Evolutionary conservation across 1,284 basidiomycete genomes (phyloP).

Genomic region (Apiotrichum mycotoxinovorans): DNA sequence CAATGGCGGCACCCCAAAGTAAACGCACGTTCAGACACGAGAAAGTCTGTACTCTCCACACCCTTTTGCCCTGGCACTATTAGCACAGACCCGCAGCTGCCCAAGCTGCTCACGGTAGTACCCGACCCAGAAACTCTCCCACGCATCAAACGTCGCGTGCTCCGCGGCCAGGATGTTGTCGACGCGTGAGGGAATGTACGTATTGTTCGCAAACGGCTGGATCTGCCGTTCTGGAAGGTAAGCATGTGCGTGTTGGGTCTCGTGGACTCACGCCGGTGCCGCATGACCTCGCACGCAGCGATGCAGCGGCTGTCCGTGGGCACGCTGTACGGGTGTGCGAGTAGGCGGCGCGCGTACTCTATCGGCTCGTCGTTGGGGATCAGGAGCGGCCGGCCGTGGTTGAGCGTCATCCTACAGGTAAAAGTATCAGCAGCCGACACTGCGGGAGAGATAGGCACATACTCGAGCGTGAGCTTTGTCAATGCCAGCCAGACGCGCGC

Average conservation of each 20-base stretch:
- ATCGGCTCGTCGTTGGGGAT: conserved; percentile 80
- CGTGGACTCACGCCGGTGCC: background rate
- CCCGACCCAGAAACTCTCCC: conserved; percentile 6
- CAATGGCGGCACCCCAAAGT: background rate
- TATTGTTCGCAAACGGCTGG: background rate
- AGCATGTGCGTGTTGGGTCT: conserved; percentile 1
- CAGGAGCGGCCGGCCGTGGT: conserved; percentile 67
- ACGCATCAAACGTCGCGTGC: conserved; percentile 14
- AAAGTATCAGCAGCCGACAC: background rate
- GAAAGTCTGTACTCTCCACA: background rate
- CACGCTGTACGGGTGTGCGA: conserved; percentile 73
- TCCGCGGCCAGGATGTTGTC: conserved; percentile 15
- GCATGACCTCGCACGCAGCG: conserved; percentile 62
- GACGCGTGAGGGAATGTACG: background rate
- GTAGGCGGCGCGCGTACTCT: conserved; percentile 63
- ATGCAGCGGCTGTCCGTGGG: conserved; percentile 84
- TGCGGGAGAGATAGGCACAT: too few species aligned
- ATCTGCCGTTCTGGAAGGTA: background rate
- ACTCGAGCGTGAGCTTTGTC: background rate
- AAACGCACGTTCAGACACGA: background rate
- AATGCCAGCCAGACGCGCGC: conserved; percentile 70
- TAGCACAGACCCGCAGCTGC: background rate
- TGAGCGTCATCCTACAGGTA: conserved; percentile 1
- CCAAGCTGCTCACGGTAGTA: background rate
- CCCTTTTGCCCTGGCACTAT: background rate